Evolutionary conservation across 129 eudicot genomes (phyloP).

Genomic region (Heracleum sosnowskyi): DNA sequence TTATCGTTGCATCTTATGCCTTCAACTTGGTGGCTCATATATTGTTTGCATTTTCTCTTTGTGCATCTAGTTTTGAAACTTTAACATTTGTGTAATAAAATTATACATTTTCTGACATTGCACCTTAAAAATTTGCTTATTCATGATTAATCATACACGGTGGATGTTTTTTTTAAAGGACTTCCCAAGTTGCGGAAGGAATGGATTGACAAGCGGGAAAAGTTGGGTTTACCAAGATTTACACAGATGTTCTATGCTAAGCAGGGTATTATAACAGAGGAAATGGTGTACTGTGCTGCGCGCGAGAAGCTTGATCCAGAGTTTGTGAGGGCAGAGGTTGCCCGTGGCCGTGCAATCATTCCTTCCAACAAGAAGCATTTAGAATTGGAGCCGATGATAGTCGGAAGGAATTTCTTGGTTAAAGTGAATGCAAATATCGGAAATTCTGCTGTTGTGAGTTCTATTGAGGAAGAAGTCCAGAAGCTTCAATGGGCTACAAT

Average conservation of each 20-base stretch:
- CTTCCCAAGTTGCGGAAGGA: conserved; percentile 84
- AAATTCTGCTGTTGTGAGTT: conserved; percentile 92
- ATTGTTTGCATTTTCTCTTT: not conserved
- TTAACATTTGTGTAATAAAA: not conserved
- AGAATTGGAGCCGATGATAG: conserved; percentile 94
- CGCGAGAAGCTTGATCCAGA: conserved; percentile 96
- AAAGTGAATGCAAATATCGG: conserved; percentile 95
- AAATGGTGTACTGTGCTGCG: conserved; percentile 91
- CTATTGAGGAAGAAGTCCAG: conserved; percentile 97
- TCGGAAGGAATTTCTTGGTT: conserved; percentile 92
- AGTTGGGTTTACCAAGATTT: conserved; percentile 62
- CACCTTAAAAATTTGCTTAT: not conserved
- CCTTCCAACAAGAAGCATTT: conserved; percentile 93
- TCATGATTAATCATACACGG: not conserved
- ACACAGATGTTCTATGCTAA: conserved; percentile 97
- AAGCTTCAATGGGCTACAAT: conserved; percentile 99
- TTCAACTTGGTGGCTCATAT: not conserved
- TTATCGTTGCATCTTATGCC: not conserved
- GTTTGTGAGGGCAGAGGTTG: conserved; percentile 91
- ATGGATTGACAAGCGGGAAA: conserved; percentile 84
- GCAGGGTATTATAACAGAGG: conserved; percentile 85
- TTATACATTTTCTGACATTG: not conserved
- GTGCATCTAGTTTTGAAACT: not conserved
- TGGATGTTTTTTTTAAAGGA: conserved; percentile 28
- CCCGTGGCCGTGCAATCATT: conserved; percentile 98